Conservation (phyloP, 1,139 yeast genomes). For the Candida sojae region DNA sequence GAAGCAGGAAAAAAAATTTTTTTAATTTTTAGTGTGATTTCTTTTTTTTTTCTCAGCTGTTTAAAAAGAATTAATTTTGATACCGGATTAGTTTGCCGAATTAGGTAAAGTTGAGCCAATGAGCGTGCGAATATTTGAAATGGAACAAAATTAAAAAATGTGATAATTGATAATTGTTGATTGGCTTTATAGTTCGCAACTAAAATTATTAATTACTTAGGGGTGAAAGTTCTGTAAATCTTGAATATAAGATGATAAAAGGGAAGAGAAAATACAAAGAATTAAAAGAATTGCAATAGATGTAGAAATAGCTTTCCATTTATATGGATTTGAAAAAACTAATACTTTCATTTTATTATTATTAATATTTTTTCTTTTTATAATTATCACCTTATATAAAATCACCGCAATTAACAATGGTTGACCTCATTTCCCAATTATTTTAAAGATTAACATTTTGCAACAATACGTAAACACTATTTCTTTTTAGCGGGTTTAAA, state of each 20-base stretch:
- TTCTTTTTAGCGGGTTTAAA: background rate
- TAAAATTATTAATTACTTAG: background rate
- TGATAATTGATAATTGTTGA: too few species aligned
- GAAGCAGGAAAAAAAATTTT: background rate
- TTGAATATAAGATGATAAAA: background rate
- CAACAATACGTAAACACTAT: background rate
- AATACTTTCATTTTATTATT: background rate
- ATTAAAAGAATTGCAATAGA: background rate
- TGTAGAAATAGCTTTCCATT: background rate
- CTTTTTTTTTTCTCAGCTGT: background rate
- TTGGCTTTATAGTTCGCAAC: background rate
- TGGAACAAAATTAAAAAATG: background rate
- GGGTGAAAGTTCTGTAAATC: background rate
- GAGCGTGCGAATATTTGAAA: constrained; percentile 1
- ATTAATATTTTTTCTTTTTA: background rate
- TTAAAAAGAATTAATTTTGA: background rate
- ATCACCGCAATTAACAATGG: too few species aligned
- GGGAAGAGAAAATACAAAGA: background rate
- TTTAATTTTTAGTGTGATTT: background rate
- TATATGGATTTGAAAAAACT: background rate
- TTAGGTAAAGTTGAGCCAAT: background rate
- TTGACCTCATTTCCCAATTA: too few species aligned
- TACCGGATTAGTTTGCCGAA: constrained; percentile 2
- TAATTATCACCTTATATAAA: background rate
- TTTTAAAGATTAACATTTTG: constrained; percentile 1